Percentiles rank a stretch among this genome's conserved stretches.
Evolutionary conservation across 148 eudicot genomes (phyloP).

Genomic region (Arctostaphylos glauca): DNA sequence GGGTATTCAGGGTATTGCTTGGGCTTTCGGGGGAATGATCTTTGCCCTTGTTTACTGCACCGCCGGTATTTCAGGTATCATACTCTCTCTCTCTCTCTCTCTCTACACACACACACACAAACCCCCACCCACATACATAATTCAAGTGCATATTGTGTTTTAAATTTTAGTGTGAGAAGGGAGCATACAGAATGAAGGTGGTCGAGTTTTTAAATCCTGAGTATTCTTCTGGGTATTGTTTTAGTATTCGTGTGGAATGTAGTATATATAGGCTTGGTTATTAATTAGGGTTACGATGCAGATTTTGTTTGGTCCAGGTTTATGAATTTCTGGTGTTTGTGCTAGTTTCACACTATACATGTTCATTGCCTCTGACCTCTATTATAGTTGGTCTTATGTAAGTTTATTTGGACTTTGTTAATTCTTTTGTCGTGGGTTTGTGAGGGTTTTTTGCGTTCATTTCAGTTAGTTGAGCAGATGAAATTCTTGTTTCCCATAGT

Average conservation of each 20-base stretch:
- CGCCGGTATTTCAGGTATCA: slow-evolving; percentile 38
- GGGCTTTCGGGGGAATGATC: slow-evolving; percentile 60
- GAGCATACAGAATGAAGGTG: neutral
- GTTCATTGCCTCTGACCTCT: neutral
- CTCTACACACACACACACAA: no score
- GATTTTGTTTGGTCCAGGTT: neutral
- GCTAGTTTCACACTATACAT: neutral
- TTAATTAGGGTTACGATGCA: neutral
- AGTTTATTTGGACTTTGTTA: no score
- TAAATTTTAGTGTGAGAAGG: neutral
- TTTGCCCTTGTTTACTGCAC: slow-evolving; percentile 56
- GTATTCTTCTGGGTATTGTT: neutral
- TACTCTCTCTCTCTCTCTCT: neutral
- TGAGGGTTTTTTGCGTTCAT: neutral
- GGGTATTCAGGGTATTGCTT: slow-evolving; percentile 52
- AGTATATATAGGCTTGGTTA: neutral
- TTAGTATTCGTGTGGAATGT: neutral
- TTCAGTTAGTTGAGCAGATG: neutral
- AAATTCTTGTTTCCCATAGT: neutral
- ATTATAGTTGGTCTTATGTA: no score
- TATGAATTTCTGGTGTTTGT: neutral
- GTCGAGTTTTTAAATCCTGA: neutral
- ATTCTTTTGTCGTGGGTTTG: neutral
- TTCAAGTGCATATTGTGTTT: no score
- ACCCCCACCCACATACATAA: no score